Conservation (phyloP, 768 basidiomycete genomes). For the Pisolithus tinctorius region DNA sequence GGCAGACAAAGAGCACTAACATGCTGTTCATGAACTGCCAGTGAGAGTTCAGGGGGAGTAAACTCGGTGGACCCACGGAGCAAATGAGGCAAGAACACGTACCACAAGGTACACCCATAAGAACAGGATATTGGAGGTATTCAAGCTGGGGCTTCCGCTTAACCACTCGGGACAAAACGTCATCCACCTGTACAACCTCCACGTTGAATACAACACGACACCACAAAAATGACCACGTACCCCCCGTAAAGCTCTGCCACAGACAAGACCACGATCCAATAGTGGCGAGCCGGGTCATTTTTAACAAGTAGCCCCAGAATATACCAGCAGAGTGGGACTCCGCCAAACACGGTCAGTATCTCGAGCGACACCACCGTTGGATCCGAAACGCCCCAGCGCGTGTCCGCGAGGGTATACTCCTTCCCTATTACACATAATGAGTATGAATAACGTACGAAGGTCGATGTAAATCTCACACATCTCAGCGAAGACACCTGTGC, state of each 20-base stretch:
- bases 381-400: conserved; percentile 76
- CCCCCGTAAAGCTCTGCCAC: conserved; percentile 77
- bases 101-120: conserved; percentile 81
- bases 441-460: not conserved
- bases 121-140: conserved; percentile 62
- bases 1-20: conserved; percentile 35
- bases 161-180: conserved; percentile 88
- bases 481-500: conserved; percentile 61
- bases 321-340: conserved; percentile 68
- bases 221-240: conserved; percentile 28
- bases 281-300: conserved; percentile 51
- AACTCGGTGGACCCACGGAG: not conserved
- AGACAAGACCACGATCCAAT: conserved; percentile 72
- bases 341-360: conserved; percentile 70
- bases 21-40: conserved; percentile 73
- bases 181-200: conserved; percentile 56
- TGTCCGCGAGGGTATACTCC: conserved; percentile 76
- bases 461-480: conserved; percentile 47
- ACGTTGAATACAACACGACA: not conserved
- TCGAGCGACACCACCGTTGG: conserved; percentile 79
- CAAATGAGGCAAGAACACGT: conserved; percentile 22
- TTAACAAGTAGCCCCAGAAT: conserved; percentile 60
- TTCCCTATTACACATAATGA: conserved; percentile 45
- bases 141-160: conserved; percentile 62
- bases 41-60: not conserved